Percentiles rank a stretch among this genome's conserved stretches.
Evolutionary conservation across 805 yeast species (phyloP).

Genomic region (Candida koratica): DNA sequence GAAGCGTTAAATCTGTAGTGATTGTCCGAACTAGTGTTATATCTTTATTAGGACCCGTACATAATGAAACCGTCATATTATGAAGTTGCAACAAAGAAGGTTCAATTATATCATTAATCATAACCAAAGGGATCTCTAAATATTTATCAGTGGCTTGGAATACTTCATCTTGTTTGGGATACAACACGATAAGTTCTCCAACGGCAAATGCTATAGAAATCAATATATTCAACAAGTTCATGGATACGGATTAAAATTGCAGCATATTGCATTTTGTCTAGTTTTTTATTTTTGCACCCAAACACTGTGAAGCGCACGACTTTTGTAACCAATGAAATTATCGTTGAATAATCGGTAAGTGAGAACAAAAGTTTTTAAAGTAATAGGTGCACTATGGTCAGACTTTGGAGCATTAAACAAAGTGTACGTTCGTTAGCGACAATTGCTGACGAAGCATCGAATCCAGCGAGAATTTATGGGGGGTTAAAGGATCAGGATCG

Average conservation of each 20-base stretch:
- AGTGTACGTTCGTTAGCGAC: conserved; percentile 39
- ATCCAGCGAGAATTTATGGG: conserved; percentile 57
- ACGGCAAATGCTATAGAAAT: too few relatives aligned
- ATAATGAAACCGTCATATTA: conserved; percentile 8
- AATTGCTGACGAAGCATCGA: conserved; percentile 44
- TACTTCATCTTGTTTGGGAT: conserved; percentile 7
- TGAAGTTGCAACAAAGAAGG: conserved; percentile 9
- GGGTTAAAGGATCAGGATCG: conserved; percentile 81
- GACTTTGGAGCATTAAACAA: conserved; percentile 1
- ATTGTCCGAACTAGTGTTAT: conserved; percentile 7
- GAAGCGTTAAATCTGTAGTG: conserved; percentile 1
- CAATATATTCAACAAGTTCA: too few relatives aligned
- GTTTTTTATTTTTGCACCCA: too few relatives aligned
- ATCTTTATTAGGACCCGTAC: conserved; percentile 14
- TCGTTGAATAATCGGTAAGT: conserved; percentile 3
- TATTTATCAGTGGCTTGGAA: conserved; percentile 3
- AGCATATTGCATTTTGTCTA: too few relatives aligned
- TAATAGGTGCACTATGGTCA: conserved; percentile 5
- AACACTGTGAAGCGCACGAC: conserved; percentile 1
- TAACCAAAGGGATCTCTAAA: conserved; percentile 5
- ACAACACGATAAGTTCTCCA: conserved; percentile 10
- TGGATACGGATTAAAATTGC: too few relatives aligned
- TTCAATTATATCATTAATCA: conserved; percentile 11
- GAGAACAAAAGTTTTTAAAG: conserved; percentile 2
- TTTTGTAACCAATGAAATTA: conserved; percentile 4